Percentiles rank a stretch among this genome's conserved stretches.
These are phyloP conservation scores for Azolla pinnata DNA, from an alignment of 75 land plant species.

Conservation along the genomic window DNA sequence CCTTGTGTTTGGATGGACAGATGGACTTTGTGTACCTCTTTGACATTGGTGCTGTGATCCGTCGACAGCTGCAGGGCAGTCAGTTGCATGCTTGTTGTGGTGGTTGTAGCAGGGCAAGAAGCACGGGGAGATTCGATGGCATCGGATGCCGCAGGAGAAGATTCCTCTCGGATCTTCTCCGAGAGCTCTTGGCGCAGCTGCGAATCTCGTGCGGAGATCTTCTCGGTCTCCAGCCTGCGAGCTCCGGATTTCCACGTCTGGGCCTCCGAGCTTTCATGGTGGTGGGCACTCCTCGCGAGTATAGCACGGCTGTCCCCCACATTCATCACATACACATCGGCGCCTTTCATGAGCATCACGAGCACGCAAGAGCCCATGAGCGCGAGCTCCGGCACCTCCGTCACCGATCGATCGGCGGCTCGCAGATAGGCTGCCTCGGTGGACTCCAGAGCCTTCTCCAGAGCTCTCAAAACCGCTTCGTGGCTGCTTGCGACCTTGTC, in stretches of 20 bases:
- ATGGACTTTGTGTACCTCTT: too few relatives aligned
- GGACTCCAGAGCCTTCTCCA: constrained; percentile 33
- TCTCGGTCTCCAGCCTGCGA: constrained; percentile 10
- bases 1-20: too few relatives aligned
- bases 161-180: constrained; percentile 48
- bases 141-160: constrained; percentile 8
- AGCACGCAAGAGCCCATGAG: constrained; percentile 97
- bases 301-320: constrained; percentile 94
- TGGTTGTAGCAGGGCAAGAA: constrained; percentile 14
- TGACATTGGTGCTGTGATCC: constrained; percentile 72
- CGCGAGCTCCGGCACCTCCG: constrained; percentile 82
- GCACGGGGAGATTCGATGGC: background rate
- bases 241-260: too few relatives aligned
- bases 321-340: constrained; percentile 90
- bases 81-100: constrained; percentile 23
- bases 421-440: constrained; percentile 79
- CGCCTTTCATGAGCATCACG: constrained; percentile 97
- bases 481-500: constrained; percentile 31
- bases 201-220: constrained; percentile 25
- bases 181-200: constrained; percentile 35
- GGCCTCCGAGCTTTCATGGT: too few relatives aligned
- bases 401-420: constrained; percentile 57
- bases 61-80: constrained; percentile 62
- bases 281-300: too few relatives aligned
- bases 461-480: constrained; percentile 47